A percentile compares a stretch with the other conserved stretches of the same genome.
phyloP scores from a whole-genome alignment of 1,284 basidiomycete species.

The Pseudozyma thailandica region DNA sequence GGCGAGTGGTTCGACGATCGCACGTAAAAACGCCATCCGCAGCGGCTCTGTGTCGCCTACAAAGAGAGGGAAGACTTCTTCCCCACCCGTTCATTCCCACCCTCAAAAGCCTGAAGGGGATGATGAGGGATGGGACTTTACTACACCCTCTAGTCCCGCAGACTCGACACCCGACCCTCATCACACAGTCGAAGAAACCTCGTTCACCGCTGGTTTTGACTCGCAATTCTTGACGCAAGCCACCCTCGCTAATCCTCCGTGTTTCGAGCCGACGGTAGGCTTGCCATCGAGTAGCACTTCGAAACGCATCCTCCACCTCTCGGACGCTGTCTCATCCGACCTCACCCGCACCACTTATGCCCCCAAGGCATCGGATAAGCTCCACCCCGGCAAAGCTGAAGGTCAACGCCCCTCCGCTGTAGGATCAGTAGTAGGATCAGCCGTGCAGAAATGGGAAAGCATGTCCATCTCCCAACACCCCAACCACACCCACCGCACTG shows the following conservation, averaged over 20 bases:
- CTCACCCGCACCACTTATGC: constrained; percentile 15
- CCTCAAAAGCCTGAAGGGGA: too few relatives aligned
- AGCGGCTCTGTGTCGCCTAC: constrained; percentile 12
- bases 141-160: too few relatives aligned
- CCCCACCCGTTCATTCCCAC: too few relatives aligned
- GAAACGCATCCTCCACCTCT: constrained; percentile 10
- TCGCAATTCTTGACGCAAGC: constrained; percentile 22
- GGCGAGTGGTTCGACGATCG: not conserved
- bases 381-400: too few relatives aligned
- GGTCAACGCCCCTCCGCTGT: not conserved
- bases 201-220: constrained; percentile 15
- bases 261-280: not conserved
- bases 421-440: constrained; percentile 36
- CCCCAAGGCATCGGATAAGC: too few relatives aligned
- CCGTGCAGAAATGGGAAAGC: constrained; percentile 49
- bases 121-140: not conserved
- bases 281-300: constrained; percentile 21
- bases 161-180: not conserved
- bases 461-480: constrained; percentile 14
- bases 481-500: not conserved
- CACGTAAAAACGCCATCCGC: constrained; percentile 16
- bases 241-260: not conserved
- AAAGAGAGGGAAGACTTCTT: constrained; percentile 3
- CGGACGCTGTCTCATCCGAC: constrained; percentile 6
- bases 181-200: constrained; percentile 11